Percentiles rank a stretch among this genome's conserved stretches.
Evolutionary conservation across 371 early-diverging fungal genomes (phyloP).

Genomic region (Mortierella sp.): DNA sequence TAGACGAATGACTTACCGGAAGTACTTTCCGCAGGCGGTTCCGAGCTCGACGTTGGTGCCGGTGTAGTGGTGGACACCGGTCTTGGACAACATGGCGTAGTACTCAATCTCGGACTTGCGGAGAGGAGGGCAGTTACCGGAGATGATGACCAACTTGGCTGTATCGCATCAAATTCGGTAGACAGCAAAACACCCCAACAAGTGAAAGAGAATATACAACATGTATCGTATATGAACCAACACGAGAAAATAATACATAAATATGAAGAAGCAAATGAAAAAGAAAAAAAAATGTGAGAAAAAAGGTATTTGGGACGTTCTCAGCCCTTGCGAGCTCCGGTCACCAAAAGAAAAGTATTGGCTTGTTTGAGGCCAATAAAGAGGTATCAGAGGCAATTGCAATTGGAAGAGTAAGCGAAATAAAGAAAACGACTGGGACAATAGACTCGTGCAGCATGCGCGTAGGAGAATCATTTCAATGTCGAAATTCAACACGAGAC

Average conservation of each 20-base stretch:
- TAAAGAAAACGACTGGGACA: background rate
- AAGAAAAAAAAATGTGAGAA: conserved; percentile 34
- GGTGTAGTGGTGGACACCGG: conserved; percentile 98
- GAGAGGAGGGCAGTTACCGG: conserved; percentile 98
- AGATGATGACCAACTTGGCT: conserved; percentile 98
- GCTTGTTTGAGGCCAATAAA: conserved; percentile 19
- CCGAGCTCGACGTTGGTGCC: conserved; percentile 99
- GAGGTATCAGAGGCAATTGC: background rate
- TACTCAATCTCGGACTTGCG: conserved; percentile 99
- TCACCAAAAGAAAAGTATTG: conserved; percentile 56
- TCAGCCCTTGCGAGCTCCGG: conserved; percentile 60
- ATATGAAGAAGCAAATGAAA: conserved; percentile 10
- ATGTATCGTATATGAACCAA: conserved; percentile 41
- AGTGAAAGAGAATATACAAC: conserved; percentile 21
- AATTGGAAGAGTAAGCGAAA: background rate
- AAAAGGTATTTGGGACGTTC: conserved; percentile 57
- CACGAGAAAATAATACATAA: conserved; percentile 13
- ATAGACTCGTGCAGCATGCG: background rate
- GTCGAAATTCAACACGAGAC: background rate
- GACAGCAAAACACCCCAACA: conserved; percentile 23
- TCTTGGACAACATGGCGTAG: conserved; percentile 99
- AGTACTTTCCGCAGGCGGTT: conserved; percentile 99
- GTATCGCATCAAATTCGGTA: conserved; percentile 36
- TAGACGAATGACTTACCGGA: conserved; percentile 70
- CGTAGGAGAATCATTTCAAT: background rate